Evolutionary conservation across 2,329 filamentous ascomycete genomes (phyloP).

Genomic region (Exophiala mesophila): DNA sequence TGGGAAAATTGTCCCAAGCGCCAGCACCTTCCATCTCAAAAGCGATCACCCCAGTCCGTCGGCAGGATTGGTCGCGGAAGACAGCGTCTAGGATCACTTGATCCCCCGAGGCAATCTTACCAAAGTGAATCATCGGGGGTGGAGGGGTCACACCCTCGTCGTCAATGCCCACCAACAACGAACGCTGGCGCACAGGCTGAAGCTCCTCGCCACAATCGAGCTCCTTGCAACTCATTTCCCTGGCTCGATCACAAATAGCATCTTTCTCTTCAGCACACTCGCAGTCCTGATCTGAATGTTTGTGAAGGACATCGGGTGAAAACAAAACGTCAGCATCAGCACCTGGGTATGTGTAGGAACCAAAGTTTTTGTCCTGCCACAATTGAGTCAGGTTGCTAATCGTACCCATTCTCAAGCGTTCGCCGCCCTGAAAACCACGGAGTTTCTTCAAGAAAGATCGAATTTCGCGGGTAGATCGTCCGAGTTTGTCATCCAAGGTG

Average conservation of each 20-base stretch:
- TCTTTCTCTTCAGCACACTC: neutral
- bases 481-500: constrained; percentile 19
- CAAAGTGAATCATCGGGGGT: constrained; percentile 33
- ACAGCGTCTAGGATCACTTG: constrained; percentile 38
- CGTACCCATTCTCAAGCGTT: constrained; percentile 7
- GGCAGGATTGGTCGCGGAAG: constrained; percentile 34
- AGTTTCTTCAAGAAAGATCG: constrained; percentile 22
- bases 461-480: constrained; percentile 23
- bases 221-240: constrained; percentile 12
- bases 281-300: constrained; percentile 19
- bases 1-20: constrained; percentile 19
- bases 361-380: neutral
- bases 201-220: constrained; percentile 18
- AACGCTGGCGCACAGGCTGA: constrained; percentile 11
- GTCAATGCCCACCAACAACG: constrained; percentile 16
- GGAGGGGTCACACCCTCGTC: constrained; percentile 8
- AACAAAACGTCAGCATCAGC: constrained; percentile 24
- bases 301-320: constrained; percentile 23
- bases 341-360: constrained; percentile 22
- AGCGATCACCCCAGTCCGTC: constrained; percentile 18
- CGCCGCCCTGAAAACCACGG: constrained; percentile 4
- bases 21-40: constrained; percentile 28
- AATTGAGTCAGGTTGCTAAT: constrained; percentile 9
- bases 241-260: neutral
- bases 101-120: constrained; percentile 38